Percentiles rank a stretch among this genome's conserved stretches.
Conservation (phyloP, 331 rosid genomes). For the Acacia pycnantha region DNA sequence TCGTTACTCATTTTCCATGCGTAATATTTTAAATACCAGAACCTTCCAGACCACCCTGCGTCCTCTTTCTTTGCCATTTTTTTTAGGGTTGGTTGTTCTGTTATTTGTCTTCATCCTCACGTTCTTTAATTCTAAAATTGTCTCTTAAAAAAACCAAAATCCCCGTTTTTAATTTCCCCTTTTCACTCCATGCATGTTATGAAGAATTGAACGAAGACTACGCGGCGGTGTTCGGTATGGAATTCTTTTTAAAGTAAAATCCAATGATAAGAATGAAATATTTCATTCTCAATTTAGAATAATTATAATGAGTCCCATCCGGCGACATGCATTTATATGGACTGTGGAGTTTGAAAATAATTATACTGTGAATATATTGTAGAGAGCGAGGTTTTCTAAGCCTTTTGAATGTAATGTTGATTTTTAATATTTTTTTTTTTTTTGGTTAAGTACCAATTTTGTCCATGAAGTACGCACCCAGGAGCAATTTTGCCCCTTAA, state of each 20-base stretch:
- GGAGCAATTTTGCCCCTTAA: too few relatives aligned
- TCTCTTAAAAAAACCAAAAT: neutral
- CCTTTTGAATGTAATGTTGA: neutral
- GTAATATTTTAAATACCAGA: neutral
- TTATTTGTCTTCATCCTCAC: neutral
- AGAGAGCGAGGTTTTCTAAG: neutral
- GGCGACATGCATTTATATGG: neutral
- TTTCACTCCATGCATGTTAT: neutral
- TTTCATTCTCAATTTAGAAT: neutral
- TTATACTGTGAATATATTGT: neutral
- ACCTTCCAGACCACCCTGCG: neutral
- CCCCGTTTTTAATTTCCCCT: neutral
- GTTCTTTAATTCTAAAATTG: neutral
- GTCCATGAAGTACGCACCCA: too few relatives aligned
- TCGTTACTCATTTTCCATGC: neutral
- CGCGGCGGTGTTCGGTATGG: neutral
- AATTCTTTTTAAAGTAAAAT: neutral
- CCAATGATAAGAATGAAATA: neutral
- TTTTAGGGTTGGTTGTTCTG: neutral
- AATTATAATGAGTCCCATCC: neutral
- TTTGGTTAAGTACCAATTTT: too few relatives aligned
- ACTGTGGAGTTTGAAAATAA: neutral
- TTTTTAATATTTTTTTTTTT: too few relatives aligned
- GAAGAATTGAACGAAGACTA: neutral
- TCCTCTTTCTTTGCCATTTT: neutral